phyloP scores from a whole-genome alignment of 768 basidiomycete species.

The Serendipita sp. region DNA sequence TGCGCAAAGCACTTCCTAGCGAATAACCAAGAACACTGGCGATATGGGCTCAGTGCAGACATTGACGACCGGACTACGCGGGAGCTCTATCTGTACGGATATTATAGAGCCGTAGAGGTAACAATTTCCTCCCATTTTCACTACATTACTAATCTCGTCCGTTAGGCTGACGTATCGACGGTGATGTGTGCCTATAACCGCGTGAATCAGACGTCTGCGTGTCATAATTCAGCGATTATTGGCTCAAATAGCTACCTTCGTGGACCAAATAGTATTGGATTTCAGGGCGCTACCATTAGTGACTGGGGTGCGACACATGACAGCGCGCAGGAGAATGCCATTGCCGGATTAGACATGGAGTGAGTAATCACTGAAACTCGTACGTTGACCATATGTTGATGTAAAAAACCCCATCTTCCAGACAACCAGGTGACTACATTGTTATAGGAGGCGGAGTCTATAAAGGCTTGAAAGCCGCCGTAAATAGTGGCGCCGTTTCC shows the following conservation, averaged over 20 bases:
- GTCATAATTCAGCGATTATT: not conserved
- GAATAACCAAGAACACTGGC: slow-evolving; percentile 11
- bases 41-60: slow-evolving; percentile 10
- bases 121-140: not conserved
- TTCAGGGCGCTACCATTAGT: slow-evolving; percentile 22
- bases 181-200: slow-evolving; percentile 2
- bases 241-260: not conserved
- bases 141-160: not conserved
- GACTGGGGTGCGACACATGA: slow-evolving; percentile 14
- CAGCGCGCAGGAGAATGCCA: not conserved
- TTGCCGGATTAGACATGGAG: not conserved
- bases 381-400: not conserved
- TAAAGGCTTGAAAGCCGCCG: slow-evolving; percentile 8
- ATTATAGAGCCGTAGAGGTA: slow-evolving; percentile 12
- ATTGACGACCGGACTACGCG: slow-evolving; percentile 12
- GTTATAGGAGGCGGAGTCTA: not conserved
- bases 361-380: not conserved
- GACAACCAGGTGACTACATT: not conserved
- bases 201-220: not conserved
- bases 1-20: slow-evolving; percentile 5
- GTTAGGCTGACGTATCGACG: not conserved
- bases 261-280: not conserved
- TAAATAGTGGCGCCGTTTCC: slow-evolving; percentile 22
- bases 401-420: not conserved
- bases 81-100: slow-evolving; percentile 12